A percentile compares a stretch with the other conserved stretches of the same genome.
Evolutionary conservation across 1,284 basidiomycete genomes (phyloP).

Genomic region (Apiotrichum gracile): DNA sequence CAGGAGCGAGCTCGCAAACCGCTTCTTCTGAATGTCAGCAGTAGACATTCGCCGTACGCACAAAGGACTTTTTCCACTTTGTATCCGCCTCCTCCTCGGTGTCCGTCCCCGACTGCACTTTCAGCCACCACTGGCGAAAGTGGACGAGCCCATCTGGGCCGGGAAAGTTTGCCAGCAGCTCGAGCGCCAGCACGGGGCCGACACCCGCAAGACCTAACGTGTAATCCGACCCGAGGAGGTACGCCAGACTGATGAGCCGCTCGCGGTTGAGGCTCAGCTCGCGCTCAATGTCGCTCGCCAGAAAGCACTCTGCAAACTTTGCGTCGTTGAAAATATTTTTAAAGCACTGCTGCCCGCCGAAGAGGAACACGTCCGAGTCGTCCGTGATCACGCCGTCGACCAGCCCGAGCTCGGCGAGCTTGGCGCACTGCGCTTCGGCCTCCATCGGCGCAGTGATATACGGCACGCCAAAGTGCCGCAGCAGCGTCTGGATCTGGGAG

Average conservation of each 20-base stretch:
- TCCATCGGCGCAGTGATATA: conserved; percentile 99
- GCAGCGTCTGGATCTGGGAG: conserved; percentile 86
- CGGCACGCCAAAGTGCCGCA: conserved; percentile 92
- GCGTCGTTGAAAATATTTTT: conserved; percentile 99
- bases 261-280: conserved; percentile 85
- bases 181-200: conserved; percentile 94
- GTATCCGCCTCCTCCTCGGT: conserved; percentile 62
- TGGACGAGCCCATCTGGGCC: conserved; percentile 72
- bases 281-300: conserved; percentile 73
- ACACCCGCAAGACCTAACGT: conserved; percentile 92
- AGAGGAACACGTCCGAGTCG: conserved; percentile 97
- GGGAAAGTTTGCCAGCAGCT: conserved; percentile 83
- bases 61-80: conserved; percentile 76
- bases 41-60: conserved; percentile 50
- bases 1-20: conserved; percentile 70
- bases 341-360: conserved; percentile 86
- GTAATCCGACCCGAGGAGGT: conserved; percentile 94
- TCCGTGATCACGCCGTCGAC: conserved; percentile 99
- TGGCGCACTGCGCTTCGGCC: conserved; percentile 97
- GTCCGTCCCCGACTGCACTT: conserved; percentile 88
- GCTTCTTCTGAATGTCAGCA: conserved; percentile 64
- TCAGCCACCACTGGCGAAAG: conserved; percentile 93
- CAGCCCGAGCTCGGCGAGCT: conserved; percentile 73
- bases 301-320: conserved; percentile 95
- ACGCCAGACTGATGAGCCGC: conserved; percentile 81